Evolutionary conservation across 768 basidiomycete genomes (phyloP).

Genomic region (Rhodocollybia butyracea): DNA sequence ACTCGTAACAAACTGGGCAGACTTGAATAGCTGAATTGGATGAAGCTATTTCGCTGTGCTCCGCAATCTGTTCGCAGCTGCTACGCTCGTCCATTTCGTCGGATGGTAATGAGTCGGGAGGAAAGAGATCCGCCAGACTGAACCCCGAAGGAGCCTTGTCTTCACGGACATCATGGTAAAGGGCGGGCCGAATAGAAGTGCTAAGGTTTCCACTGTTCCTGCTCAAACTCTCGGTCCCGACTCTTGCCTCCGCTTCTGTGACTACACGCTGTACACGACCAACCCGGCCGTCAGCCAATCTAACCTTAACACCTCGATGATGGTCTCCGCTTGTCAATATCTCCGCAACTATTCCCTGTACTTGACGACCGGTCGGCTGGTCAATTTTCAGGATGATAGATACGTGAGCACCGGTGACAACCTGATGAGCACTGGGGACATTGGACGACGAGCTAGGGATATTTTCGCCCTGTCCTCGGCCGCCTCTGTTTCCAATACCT

Average conservation of each 20-base stretch:
- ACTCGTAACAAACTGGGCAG: constrained; percentile 2
- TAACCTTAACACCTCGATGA: constrained; percentile 1
- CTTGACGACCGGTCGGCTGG: not conserved
- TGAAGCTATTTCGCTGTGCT: not conserved
- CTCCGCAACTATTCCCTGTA: constrained; percentile 2
- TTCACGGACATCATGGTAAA: not conserved
- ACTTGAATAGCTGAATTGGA: not conserved
- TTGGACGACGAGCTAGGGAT: not conserved
- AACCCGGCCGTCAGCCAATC: not conserved
- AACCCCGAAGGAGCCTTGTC: not conserved
- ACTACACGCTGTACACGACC: constrained; percentile 1
- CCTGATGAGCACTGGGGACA: not conserved
- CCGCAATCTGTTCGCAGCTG: too few species aligned
- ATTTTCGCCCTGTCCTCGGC: not conserved
- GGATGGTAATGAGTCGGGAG: not conserved
- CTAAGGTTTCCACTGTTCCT: not conserved
- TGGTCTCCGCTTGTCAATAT: constrained; percentile 1
- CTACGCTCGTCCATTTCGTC: not conserved
- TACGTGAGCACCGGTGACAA: constrained; percentile 1
- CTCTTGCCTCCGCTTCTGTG: not conserved
- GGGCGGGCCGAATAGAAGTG: not conserved
- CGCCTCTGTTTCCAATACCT: not conserved
- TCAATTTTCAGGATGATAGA: constrained; percentile 3
- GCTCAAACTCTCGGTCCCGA: not conserved
- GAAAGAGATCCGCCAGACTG: not conserved